Conservation (phyloP, 129 eudicot species). For the carrot (Daucus carota) region DH1_v3.0 NC_030386.2:36952001-36952500, state of each 20-base stretch:
- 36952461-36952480: conserved; percentile 50
- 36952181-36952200: conserved; percentile 29
- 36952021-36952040: too few species aligned
- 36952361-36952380: conserved; percentile 63
- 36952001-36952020: too few species aligned
- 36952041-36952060: too few species aligned
- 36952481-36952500: conserved; percentile 61
- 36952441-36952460: conserved; percentile 71
- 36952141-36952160: conserved; percentile 21
- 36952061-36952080: too few species aligned
- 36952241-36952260: conserved; percentile 43
- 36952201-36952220: conserved; percentile 26
- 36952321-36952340: conserved; percentile 41
- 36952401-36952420: conserved; percentile 55
- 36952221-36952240: conserved; percentile 30
- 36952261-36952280: conserved; percentile 35
- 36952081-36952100: too few species aligned
- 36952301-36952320: conserved; percentile 24
- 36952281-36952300: conserved; percentile 35
- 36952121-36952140: conserved; percentile 9
- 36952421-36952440: conserved; percentile 71
- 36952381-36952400: conserved; percentile 68
- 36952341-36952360: conserved; percentile 45
- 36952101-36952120: too few species aligned
- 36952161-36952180: conserved; percentile 35